phyloP scores from a whole-genome alignment of 805 yeast species.

The Candida adriatica region DNA sequence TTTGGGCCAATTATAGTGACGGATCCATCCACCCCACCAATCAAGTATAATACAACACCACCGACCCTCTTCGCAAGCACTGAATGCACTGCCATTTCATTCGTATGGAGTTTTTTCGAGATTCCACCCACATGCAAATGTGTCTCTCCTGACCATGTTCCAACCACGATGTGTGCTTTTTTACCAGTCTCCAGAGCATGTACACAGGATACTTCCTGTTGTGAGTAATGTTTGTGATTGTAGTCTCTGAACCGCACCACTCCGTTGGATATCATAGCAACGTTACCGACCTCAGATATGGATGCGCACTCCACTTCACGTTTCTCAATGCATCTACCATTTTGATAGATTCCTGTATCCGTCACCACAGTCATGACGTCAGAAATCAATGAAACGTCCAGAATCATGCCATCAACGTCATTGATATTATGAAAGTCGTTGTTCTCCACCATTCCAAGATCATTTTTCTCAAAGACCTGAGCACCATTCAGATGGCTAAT shows the following conservation, averaged over 20 bases:
- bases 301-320: slow-evolving; percentile 3
- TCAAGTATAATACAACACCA: slow-evolving; percentile 3
- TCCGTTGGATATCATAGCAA: neutral
- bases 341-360: slow-evolving; percentile 16
- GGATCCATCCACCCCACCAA: slow-evolving; percentile 23
- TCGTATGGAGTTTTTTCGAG: slow-evolving; percentile 2
- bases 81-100: slow-evolving; percentile 14
- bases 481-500: slow-evolving; percentile 8
- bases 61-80: slow-evolving; percentile 11
- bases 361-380: slow-evolving; percentile 7
- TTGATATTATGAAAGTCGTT: slow-evolving; percentile 9
- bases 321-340: slow-evolving; percentile 4
- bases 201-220: slow-evolving; percentile 16
- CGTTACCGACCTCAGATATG: slow-evolving; percentile 1
- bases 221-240: slow-evolving; percentile 3
- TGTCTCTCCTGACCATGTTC: slow-evolving; percentile 21
- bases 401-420: slow-evolving; percentile 10
- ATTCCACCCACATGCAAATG: slow-evolving; percentile 6
- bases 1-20: slow-evolving; percentile 2
- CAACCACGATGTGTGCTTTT: slow-evolving; percentile 9
- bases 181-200: slow-evolving; percentile 2
- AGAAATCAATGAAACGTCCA: slow-evolving; percentile 8
- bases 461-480: slow-evolving; percentile 1
- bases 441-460: neutral
- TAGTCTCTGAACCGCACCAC: neutral